These are phyloP conservation scores for Gynochthodes officinalis DNA, from an alignment of 257 asterid genomes.

Conservation along the genomic window DNA sequence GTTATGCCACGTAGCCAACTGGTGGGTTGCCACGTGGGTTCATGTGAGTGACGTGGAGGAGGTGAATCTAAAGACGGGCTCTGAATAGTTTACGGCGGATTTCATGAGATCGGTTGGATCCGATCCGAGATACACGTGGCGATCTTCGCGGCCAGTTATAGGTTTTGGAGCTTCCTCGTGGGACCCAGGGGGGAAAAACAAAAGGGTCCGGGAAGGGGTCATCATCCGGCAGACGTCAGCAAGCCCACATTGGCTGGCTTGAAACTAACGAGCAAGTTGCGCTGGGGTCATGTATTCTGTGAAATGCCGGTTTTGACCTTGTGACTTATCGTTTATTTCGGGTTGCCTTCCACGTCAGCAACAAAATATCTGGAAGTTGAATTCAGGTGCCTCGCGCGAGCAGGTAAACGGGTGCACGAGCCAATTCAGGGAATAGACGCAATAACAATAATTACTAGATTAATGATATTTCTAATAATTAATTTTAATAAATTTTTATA, in stretches of 20 bases:
- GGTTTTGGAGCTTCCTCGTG: not conserved
- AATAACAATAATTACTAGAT: too few species aligned
- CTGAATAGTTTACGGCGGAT: conserved; percentile 30
- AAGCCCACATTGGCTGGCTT: conserved; percentile 13
- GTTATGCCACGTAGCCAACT: conserved; percentile 4
- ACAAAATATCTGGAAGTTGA: conserved; percentile 29
- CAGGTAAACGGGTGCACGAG: not conserved
- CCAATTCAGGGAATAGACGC: too few species aligned
- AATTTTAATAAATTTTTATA: too few species aligned
- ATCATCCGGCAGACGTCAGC: conserved; percentile 9
- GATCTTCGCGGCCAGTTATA: conserved; percentile 12
- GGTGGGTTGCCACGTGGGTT: conserved; percentile 13
- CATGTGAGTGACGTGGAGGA: conserved; percentile 6
- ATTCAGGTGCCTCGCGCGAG: not conserved
- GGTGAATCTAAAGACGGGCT: conserved; percentile 38
- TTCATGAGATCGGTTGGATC: conserved; percentile 29
- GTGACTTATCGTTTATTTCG: not conserved
- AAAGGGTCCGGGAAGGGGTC: too few species aligned
- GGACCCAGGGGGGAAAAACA: too few species aligned
- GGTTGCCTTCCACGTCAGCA: conserved; percentile 21
- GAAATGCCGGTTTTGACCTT: conserved; percentile 19
- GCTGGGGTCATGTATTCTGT: not conserved
- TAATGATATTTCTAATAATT: too few species aligned
- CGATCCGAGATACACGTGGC: conserved; percentile 37
- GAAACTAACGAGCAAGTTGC: conserved; percentile 15